Percentiles rank a stretch among this genome's conserved stretches.
Conservation (phyloP, 1,139 yeast species). For the Geotrichum klebahnii region DNA sequence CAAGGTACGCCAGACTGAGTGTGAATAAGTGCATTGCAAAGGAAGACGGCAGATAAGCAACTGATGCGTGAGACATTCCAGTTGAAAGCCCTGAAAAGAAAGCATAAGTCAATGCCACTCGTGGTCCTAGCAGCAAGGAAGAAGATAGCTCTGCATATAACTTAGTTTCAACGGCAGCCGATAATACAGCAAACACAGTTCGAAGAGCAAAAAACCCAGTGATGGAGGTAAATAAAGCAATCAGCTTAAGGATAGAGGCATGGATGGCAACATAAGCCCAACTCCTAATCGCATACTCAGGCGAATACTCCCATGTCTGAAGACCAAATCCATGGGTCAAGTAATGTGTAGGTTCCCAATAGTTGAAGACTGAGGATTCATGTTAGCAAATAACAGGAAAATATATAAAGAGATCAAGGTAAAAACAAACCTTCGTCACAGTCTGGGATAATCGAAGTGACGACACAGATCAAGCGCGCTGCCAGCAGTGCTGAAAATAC, state of each 20-base stretch:
- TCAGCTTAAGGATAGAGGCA: constrained; percentile 31
- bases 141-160: constrained; percentile 38
- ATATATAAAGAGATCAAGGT: constrained; percentile 31
- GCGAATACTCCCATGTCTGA: constrained; percentile 96
- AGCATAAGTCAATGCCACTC: constrained; percentile 57
- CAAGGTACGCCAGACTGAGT: constrained; percentile 49
- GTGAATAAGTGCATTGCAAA: constrained; percentile 70
- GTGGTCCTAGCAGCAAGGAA: constrained; percentile 12
- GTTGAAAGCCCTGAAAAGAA: constrained; percentile 49
- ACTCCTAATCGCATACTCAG: constrained; percentile 81
- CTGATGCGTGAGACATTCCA: constrained; percentile 82
- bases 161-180: constrained; percentile 52
- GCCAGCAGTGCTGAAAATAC: constrained; percentile 24
- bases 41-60: constrained; percentile 80
- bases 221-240: constrained; percentile 9
- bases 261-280: constrained; percentile 57
- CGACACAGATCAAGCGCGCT: constrained; percentile 48
- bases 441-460: constrained; percentile 68
- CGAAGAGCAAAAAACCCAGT: constrained; percentile 41
- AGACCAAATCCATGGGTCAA: constrained; percentile 79
- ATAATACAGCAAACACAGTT: constrained; percentile 49
- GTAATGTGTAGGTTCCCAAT: constrained; percentile 86
- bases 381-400: constrained; percentile 3
- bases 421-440: constrained; percentile 58
- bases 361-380: constrained; percentile 55